phyloP scores from a whole-genome alignment of 805 yeast genomes.

The Nakazawaea peltata region DNA sequence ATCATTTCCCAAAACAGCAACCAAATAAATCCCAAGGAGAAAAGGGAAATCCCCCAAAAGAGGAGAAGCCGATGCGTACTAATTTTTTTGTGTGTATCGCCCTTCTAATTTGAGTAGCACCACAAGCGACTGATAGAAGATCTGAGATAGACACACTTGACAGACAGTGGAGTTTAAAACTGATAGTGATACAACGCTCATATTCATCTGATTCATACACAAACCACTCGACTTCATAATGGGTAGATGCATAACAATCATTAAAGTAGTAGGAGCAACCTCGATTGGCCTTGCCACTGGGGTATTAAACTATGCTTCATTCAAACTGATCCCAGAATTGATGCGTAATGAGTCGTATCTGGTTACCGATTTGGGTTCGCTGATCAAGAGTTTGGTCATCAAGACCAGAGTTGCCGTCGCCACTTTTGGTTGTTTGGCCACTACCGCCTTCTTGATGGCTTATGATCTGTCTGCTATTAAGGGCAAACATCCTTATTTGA shows the following conservation, averaged over 20 bases:
- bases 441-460: conserved; percentile 46
- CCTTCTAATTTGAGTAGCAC: no score
- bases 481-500: conserved; percentile 65
- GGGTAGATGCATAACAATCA: conserved; percentile 48
- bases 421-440: conserved; percentile 38
- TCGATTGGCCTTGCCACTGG: conserved; percentile 62
- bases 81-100: no score
- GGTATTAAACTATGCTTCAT: conserved; percentile 28
- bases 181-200: no score
- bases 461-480: conserved; percentile 44
- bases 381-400: conserved; percentile 13
- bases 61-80: no score
- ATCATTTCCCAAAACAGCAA: no score
- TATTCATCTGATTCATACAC: no score
- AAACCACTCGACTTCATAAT: conserved; percentile 17
- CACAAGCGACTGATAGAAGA: no score
- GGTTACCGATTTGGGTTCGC: conserved; percentile 11
- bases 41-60: no score
- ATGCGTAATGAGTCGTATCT: conserved; percentile 15
- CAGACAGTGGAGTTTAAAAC: no score
- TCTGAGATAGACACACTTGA: no score
- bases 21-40: no score
- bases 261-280: conserved; percentile 57
- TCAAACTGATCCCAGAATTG: conserved; percentile 20
- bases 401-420: conserved; percentile 18